Conservation (phyloP, 352 stramenopile species). For the Globisporangium sylvaticum region DNA sequence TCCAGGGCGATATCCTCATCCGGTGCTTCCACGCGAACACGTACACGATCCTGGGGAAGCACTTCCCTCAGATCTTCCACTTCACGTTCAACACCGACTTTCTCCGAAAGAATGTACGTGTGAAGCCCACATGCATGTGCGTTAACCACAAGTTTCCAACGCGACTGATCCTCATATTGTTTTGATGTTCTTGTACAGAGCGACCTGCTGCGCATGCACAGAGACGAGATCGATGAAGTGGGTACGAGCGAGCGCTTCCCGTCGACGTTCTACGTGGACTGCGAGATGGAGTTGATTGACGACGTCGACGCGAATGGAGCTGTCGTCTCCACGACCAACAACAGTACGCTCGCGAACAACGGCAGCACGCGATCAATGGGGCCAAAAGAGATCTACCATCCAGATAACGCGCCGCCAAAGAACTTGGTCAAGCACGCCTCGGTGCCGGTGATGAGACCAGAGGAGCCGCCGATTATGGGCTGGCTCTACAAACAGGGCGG, state of each 20-base stretch:
- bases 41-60: slow-evolving; percentile 67
- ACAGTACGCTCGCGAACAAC: background rate
- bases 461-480: slow-evolving; percentile 50
- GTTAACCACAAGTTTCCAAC: background rate
- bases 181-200: slow-evolving; percentile 21
- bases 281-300: slow-evolving; percentile 38
- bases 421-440: slow-evolving; percentile 18
- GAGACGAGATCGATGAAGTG: slow-evolving; percentile 60
- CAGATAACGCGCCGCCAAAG: slow-evolving; percentile 5
- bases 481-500: slow-evolving; percentile 77
- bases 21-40: slow-evolving; percentile 74
- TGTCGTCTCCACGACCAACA: background rate
- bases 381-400: background rate
- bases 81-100: slow-evolving; percentile 85
- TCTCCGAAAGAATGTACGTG: slow-evolving; percentile 53
- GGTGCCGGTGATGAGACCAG: slow-evolving; percentile 15
- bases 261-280: slow-evolving; percentile 51
- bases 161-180: background rate
- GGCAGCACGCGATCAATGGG: background rate
- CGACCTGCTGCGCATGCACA: slow-evolving; percentile 44
- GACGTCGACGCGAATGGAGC: background rate
- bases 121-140: background rate
- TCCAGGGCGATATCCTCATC: slow-evolving; percentile 69
- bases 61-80: slow-evolving; percentile 85
- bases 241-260: slow-evolving; percentile 49